Conservation (phyloP, 2,329 filamentous ascomycete species). For the Hypomyces rosellus region DNA sequence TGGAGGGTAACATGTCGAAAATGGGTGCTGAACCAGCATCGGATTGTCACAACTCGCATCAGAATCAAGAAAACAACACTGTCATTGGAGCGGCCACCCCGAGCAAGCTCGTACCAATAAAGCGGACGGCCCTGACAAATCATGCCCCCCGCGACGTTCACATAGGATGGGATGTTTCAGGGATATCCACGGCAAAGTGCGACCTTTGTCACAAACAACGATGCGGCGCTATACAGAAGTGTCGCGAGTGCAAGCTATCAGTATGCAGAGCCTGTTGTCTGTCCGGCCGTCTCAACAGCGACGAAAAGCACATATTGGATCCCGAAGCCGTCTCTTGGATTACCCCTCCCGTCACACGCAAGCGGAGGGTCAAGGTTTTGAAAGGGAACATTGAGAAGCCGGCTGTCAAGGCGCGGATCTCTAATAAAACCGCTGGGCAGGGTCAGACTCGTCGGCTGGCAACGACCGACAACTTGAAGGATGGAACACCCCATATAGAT, state of each 20-base stretch:
- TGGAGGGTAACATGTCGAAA: too few species aligned
- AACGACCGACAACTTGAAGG: not conserved
- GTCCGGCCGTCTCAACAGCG: conserved; percentile 10
- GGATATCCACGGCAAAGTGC: conserved; percentile 21
- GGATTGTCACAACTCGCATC: too few species aligned
- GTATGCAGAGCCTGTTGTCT: conserved; percentile 19
- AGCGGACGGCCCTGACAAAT: too few species aligned
- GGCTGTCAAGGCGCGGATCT: not conserved
- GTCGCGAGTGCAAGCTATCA: conserved; percentile 18
- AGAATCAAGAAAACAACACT: too few species aligned
- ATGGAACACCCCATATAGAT: not conserved
- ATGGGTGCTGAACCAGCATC: too few species aligned
- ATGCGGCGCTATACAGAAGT: conserved; percentile 20
- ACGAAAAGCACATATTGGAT: conserved; percentile 17
- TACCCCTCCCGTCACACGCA: not conserved
- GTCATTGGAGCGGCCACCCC: too few species aligned
- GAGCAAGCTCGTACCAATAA: too few species aligned
- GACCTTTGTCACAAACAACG: conserved; percentile 20
- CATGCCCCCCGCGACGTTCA: conserved; percentile 7
- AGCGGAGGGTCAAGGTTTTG: not conserved
- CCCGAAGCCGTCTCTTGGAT: conserved; percentile 15
- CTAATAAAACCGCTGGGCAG: not conserved
- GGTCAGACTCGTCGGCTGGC: not conserved
- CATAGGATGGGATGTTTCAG: conserved; percentile 16
- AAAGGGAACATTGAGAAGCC: not conserved